Evolutionary conservation across 768 basidiomycete species (phyloP).

Genomic region (Podaxis sp.): DNA sequence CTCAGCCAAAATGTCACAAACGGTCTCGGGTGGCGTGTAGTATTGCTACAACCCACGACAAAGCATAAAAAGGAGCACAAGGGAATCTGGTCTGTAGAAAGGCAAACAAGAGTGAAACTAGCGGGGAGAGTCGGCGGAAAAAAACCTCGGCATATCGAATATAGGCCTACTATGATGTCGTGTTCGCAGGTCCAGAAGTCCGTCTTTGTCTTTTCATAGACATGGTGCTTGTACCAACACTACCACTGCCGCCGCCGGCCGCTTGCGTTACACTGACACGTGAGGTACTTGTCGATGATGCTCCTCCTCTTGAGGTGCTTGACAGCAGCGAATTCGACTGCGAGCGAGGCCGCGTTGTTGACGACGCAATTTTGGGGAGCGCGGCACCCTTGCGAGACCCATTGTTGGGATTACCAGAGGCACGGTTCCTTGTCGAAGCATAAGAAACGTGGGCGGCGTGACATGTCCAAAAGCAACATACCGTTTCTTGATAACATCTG

Average conservation of each 20-base stretch:
- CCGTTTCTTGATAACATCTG: slow-evolving; percentile 97
- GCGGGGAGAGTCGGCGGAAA: slow-evolving; percentile 15
- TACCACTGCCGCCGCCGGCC: slow-evolving; percentile 28
- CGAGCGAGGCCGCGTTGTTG: slow-evolving; percentile 69
- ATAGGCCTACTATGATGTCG: slow-evolving; percentile 17
- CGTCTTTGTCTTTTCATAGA: slow-evolving; percentile 81
- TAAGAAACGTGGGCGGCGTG: slow-evolving; percentile 2
- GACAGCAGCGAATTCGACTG: slow-evolving; percentile 60
- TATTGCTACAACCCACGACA: slow-evolving; percentile 35
- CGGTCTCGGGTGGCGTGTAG: neutral
- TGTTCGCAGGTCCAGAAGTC: slow-evolving; percentile 54
- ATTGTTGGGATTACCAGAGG: slow-evolving; percentile 69
- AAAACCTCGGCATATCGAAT: slow-evolving; percentile 3
- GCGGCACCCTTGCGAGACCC: slow-evolving; percentile 63
- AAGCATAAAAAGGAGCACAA: slow-evolving; percentile 23
- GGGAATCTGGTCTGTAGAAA: slow-evolving; percentile 6
- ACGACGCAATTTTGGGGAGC: slow-evolving; percentile 75
- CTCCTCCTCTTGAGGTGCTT: slow-evolving; percentile 40
- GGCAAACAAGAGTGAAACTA: slow-evolving; percentile 12
- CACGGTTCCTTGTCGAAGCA: slow-evolving; percentile 61
- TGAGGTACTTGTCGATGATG: slow-evolving; percentile 28
- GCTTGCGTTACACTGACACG: slow-evolving; percentile 22
- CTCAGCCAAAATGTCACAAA: slow-evolving; percentile 5
- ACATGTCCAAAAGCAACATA: slow-evolving; percentile 26
- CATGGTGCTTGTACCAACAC: slow-evolving; percentile 28